Conservation (phyloP, 768 basidiomycete genomes). For the Rhizopogon salebrosus region DNA sequence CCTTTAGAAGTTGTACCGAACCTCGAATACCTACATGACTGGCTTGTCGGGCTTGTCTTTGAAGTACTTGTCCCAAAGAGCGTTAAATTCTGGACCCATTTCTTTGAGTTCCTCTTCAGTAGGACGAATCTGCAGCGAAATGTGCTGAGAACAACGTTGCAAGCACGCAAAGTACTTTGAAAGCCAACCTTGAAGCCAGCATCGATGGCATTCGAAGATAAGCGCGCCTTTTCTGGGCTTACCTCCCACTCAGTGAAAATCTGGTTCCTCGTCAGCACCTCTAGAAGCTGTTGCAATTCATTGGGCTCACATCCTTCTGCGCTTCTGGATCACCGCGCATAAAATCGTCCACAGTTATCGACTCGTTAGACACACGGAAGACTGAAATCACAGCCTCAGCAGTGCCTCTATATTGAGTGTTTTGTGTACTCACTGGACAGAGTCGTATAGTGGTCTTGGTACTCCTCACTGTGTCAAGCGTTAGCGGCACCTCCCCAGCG, state of each 20-base stretch:
- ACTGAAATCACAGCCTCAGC: constrained; percentile 30
- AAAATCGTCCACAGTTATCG: constrained; percentile 61
- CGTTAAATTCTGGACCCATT: constrained; percentile 75
- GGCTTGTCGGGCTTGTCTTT: constrained; percentile 80
- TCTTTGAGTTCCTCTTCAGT: constrained; percentile 66
- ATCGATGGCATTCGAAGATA: constrained; percentile 69
- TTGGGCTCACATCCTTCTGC: constrained; percentile 42
- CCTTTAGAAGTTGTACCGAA: not conserved
- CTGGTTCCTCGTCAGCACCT: constrained; percentile 17
- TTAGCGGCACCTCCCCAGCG: not conserved
- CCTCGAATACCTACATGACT: constrained; percentile 44
- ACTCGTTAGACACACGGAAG: constrained; percentile 64
- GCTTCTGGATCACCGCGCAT: constrained; percentile 58
- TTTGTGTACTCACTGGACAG: constrained; percentile 41
- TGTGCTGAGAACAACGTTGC: not conserved
- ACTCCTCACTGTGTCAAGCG: constrained; percentile 45
- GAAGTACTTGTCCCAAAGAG: constrained; percentile 66
- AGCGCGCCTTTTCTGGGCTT: constrained; percentile 61
- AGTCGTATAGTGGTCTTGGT: constrained; percentile 73
- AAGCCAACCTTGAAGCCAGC: constrained; percentile 61
- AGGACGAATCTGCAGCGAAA: constrained; percentile 51
- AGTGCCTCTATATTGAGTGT: not conserved
- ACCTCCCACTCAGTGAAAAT: constrained; percentile 61
- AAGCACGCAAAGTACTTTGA: not conserved
- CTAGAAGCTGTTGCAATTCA: not conserved